Conservation (phyloP, 78 protist species). For the slime mould (Dictyostelium discoideum) region DNA sequence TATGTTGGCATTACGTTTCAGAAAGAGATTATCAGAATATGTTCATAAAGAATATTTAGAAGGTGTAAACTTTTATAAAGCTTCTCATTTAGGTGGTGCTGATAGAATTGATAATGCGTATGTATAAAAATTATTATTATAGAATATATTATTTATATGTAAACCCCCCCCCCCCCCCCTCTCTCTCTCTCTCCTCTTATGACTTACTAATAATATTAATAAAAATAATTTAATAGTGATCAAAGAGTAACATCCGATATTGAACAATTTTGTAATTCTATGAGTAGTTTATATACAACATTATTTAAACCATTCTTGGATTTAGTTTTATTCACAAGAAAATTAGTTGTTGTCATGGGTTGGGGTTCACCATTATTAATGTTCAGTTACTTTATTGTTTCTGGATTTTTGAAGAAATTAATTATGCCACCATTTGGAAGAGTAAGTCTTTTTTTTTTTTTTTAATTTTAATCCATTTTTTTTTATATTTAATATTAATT, state of each 20-base stretch:
- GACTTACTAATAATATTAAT: not conserved
- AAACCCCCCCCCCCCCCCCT: no score
- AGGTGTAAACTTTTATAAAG: slow-evolving; percentile 88
- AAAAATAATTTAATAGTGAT: slow-evolving; percentile 50
- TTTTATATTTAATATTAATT: not conserved
- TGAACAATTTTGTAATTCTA: slow-evolving; percentile 79
- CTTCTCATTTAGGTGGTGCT: slow-evolving; percentile 75
- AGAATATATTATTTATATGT: not conserved
- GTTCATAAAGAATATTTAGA: slow-evolving; percentile 79
- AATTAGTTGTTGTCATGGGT: slow-evolving; percentile 79
- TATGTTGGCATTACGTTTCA: slow-evolving; percentile 79
- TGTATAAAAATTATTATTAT: not conserved
- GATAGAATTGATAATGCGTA: slow-evolving; percentile 85
- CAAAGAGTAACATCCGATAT: slow-evolving; percentile 87
- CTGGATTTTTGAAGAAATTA: slow-evolving; percentile 67
- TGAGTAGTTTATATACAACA: slow-evolving; percentile 76
- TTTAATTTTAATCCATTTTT: not conserved
- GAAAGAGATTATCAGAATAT: slow-evolving; percentile 62
- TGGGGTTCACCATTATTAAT: slow-evolving; percentile 83
- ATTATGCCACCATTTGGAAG: slow-evolving; percentile 86
- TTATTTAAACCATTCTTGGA: slow-evolving; percentile 83
- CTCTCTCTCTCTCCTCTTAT: no score
- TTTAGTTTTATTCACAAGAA: slow-evolving; percentile 74
- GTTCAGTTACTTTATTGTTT: slow-evolving; percentile 78
- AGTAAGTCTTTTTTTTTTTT: not conserved